A percentile compares a stretch with the other conserved stretches of the same genome.
These are phyloP conservation scores for Sugiyamaella lignohabitans DNA, from an alignment of 805 yeast genomes.

Conservation along the genomic window DNA sequence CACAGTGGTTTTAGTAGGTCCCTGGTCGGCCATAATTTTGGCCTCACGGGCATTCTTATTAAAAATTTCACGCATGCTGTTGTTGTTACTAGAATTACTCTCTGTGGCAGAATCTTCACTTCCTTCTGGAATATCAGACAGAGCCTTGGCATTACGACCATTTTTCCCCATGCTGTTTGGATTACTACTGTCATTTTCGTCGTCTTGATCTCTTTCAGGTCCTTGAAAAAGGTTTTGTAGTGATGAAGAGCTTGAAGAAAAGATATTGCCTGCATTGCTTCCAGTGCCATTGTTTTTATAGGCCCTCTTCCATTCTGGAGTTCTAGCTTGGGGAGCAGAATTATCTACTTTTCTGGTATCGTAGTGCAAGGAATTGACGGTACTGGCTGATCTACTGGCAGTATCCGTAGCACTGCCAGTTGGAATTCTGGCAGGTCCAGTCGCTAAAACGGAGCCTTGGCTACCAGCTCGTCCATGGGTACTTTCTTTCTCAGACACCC, in stretches of 20 bases:
- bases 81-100: background rate
- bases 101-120: background rate
- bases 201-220: background rate
- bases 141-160: background rate
- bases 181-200: background rate
- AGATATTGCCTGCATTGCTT: background rate
- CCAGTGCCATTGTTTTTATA: background rate
- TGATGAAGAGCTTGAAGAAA: background rate
- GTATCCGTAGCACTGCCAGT: too few species aligned
- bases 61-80: background rate
- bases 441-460: too few species aligned
- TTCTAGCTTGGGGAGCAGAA: slow-evolving; percentile 1
- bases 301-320: slow-evolving; percentile 16
- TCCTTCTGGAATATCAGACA: background rate
- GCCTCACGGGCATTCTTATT: too few species aligned
- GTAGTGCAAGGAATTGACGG: background rate
- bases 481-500: slow-evolving; percentile 1
- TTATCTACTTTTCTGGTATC: slow-evolving; percentile 6
- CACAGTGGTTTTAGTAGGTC: background rate
- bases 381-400: background rate
- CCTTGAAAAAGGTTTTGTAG: background rate
- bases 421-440: background rate
- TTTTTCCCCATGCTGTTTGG: too few species aligned
- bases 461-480: too few species aligned
- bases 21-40: too few species aligned